Evolutionary conservation across 2,329 filamentous ascomycete genomes (phyloP), one percentile per base, ranked within the genome.

Genomic region (Arthrocladium fulminans): DNA sequence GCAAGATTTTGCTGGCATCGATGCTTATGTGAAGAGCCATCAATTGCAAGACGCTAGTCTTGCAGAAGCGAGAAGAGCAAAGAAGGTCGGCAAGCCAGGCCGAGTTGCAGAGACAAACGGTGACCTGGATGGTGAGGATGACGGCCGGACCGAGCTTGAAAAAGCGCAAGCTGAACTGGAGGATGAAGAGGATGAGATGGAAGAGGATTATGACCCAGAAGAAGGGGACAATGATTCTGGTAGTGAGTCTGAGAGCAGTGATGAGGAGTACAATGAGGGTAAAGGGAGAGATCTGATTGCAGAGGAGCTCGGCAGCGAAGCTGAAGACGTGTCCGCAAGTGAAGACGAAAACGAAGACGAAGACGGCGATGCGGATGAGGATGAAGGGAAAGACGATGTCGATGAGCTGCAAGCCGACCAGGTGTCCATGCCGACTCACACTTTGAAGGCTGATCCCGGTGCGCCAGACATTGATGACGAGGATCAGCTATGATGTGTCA

Each of bases 11-110:
- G 67, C 71, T 0, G 78, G 77, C 13, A 82, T 83, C 41, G 79
- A 82, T 53, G 67, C 69, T 3, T 83, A 82, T 53, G 70, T 83
- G 50, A 79, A 79, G 61, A 68, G 71, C 24, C 78, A 82, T 57
- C 69, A 72, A 4, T 64, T 83, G 25, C 78, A 83, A 47, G 80
- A 83, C 58, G 76, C 79, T 2, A 80, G 76, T 58, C 69, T 83
- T 64, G 80, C 80, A 1, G 78, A 76, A 22, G 70, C 73, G 25
- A 65, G 80, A 30, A 68, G 76, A 22, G 80, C 80, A 4, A 81
- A 80, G 67, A 74, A 71, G 52, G 71, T 78, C 45, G 80, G 80
- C 56, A 67, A 70, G 39, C 71, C 70, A 70, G 59, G 57, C 2
- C 59, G 51, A 13, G 53, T 47, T 12, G 54, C 51, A 38, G 22